These are phyloP conservation scores for Vicia faba DNA, from an alignment of 306 rosid species.

Conservation along the genomic window DNA sequence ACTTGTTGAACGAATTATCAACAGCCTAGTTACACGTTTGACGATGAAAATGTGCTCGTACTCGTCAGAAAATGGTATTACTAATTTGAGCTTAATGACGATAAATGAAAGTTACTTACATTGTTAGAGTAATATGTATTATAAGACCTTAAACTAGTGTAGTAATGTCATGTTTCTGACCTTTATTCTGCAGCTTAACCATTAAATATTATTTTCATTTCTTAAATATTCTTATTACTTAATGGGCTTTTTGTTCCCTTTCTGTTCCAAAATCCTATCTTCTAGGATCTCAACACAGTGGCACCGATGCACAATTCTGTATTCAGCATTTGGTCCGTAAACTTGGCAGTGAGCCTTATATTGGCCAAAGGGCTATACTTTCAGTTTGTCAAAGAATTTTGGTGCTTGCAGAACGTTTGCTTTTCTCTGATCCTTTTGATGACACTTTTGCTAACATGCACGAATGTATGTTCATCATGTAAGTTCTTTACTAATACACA, in stretches of 20 bases:
- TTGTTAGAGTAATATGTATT: neutral
- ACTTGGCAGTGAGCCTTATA: constrained; percentile 69
- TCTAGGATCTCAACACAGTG: constrained; percentile 52
- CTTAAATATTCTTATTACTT: constrained; percentile 1
- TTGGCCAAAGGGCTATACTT: constrained; percentile 76
- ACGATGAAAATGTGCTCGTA: constrained; percentile 62
- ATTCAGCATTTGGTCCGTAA: constrained; percentile 79
- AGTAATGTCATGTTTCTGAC: constrained; percentile 9
- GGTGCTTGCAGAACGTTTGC: constrained; percentile 70
- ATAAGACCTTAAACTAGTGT: neutral
- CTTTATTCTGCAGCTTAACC: constrained; percentile 32
- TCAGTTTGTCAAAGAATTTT: constrained; percentile 72
- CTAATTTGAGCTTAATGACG: constrained; percentile 33
- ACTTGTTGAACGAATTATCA: constrained; percentile 67
- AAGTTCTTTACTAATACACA: constrained; percentile 46
- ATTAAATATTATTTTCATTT: constrained; percentile 14
- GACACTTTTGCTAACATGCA: constrained; percentile 68
- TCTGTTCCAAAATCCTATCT: constrained; percentile 28
- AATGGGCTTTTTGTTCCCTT: constrained; percentile 13
- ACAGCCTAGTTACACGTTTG: constrained; percentile 67
- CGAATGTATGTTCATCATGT: constrained; percentile 75
- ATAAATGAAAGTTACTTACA: constrained; percentile 19
- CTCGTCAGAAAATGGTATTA: constrained; percentile 63
- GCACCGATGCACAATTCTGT: constrained; percentile 46
- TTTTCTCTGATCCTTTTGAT: constrained; percentile 88